phyloP scores from a whole-genome alignment of 2,329 filamentous ascomycete genomes.

The Cercospora berteroae region DNA sequence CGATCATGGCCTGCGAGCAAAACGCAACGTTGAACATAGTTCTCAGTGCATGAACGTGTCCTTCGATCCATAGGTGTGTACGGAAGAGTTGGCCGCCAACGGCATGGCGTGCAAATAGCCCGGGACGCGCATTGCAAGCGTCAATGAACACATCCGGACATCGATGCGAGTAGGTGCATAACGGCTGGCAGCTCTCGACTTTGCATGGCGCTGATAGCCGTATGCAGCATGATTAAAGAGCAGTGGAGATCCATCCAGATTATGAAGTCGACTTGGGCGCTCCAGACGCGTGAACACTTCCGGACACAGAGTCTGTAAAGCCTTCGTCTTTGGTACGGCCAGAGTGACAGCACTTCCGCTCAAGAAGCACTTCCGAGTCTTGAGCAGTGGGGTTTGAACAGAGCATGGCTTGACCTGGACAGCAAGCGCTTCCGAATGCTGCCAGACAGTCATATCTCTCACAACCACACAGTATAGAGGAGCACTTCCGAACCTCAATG shows the following conservation, averaged over 20 bases:
- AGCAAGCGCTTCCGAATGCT: slow-evolving; percentile 18
- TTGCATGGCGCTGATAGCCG: neutral
- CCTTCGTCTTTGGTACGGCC: neutral
- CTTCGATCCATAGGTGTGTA: neutral
- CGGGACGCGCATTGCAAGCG: neutral
- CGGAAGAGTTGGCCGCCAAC: neutral
- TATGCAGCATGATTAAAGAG: neutral
- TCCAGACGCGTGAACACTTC: slow-evolving; percentile 18
- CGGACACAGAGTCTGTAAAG: slow-evolving; percentile 15
- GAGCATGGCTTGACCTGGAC: neutral
- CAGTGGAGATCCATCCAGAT: neutral
- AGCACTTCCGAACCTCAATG: slow-evolving; percentile 11
- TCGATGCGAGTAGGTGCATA: neutral
- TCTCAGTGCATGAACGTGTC: neutral
- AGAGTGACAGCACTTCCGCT: neutral
- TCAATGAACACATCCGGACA: slow-evolving; percentile 21
- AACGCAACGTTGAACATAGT: neutral
- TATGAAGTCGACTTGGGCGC: neutral
- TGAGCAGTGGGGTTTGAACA: neutral
- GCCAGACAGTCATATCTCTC: neutral
- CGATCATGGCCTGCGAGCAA: neutral
- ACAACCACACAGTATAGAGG: neutral
- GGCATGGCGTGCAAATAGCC: neutral
- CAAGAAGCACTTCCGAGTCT: slow-evolving; percentile 11
- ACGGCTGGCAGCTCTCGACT: neutral